phyloP scores from a whole-genome alignment of 2,329 filamentous ascomycete species.

The Pseudocercospora ulei region DNA sequence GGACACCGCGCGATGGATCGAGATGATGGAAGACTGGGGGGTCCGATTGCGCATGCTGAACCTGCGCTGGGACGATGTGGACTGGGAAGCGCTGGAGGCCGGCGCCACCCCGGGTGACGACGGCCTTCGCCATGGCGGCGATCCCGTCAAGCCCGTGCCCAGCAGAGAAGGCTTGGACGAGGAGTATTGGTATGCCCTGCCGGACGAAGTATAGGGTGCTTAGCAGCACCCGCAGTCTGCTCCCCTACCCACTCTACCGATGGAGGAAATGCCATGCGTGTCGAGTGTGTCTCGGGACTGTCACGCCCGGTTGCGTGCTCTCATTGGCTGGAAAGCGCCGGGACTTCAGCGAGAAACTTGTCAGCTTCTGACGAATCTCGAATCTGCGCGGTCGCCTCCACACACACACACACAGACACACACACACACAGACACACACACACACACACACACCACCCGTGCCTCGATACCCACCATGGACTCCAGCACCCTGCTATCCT shows the following conservation, averaged over 20 bases:
- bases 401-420: too few species aligned
- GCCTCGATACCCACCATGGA: conserved; percentile 20
- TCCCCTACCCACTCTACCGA: neutral
- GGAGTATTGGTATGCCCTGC: conserved; percentile 77
- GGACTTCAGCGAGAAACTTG: too few species aligned
- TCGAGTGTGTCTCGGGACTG: too few species aligned
- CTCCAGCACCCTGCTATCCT: conserved; percentile 45
- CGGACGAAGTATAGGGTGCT: conserved; percentile 21
- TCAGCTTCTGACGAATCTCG: too few species aligned
- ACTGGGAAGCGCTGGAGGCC: conserved; percentile 37
- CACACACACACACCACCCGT: conserved; percentile 7
- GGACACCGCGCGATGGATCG: conserved; percentile 83
- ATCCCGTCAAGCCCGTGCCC: conserved; percentile 47
- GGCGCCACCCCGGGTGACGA: conserved; percentile 30
- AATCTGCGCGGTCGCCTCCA: too few species aligned
- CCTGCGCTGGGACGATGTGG: conserved; percentile 74
- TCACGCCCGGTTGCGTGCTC: too few species aligned
- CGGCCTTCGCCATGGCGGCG: conserved; percentile 41
- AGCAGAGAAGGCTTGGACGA: conserved; percentile 78
- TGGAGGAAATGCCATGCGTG: too few species aligned
- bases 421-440: conserved; percentile 3
- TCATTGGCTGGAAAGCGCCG: too few species aligned
- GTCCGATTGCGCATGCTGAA: conserved; percentile 88
- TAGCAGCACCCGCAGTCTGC: too few species aligned
- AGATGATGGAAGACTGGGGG: conserved; percentile 78